phyloP scores from a whole-genome alignment of 2,329 filamentous ascomycete genomes.

The Didymella keratinophila region DNA sequence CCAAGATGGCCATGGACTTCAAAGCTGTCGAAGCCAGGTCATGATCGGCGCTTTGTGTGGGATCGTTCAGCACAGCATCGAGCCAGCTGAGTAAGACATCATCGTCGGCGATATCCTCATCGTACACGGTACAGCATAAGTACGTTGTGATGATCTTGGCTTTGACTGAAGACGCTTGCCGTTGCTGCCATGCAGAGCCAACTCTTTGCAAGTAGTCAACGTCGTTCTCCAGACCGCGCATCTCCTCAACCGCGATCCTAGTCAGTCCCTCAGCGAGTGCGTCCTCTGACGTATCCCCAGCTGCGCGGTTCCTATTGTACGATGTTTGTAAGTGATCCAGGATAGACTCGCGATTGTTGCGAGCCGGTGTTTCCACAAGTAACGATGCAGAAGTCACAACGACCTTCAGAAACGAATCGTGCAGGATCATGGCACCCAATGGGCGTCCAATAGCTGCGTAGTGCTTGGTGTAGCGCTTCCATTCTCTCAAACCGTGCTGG shows the following conservation, averaged over 20 bases:
- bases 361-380: constrained; percentile 67
- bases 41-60: constrained; percentile 81
- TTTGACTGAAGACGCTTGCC: constrained; percentile 85
- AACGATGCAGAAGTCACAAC: constrained; percentile 80
- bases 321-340: constrained; percentile 69
- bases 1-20: constrained; percentile 81
- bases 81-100: constrained; percentile 86
- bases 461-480: constrained; percentile 84
- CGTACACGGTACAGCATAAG: constrained; percentile 82
- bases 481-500: constrained; percentile 75
- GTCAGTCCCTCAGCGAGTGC: constrained; percentile 65
- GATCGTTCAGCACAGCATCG: constrained; percentile 80
- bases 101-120: constrained; percentile 80
- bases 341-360: constrained; percentile 68
- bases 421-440: constrained; percentile 88
- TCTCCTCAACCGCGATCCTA: constrained; percentile 79
- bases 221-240: constrained; percentile 85
- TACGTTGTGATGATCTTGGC: constrained; percentile 82
- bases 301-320: constrained; percentile 24
- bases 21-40: constrained; percentile 79
- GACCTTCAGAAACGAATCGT: constrained; percentile 86
- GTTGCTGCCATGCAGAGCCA: constrained; percentile 85
- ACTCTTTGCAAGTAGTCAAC: constrained; percentile 85
- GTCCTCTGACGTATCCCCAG: constrained; percentile 37
- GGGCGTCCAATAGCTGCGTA: constrained; percentile 83